Evolutionary conservation across 2,329 filamentous ascomycete genomes (phyloP), one percentile per base, ranked within the genome.

Genomic region (Acrodontium crateriforme): DNA sequence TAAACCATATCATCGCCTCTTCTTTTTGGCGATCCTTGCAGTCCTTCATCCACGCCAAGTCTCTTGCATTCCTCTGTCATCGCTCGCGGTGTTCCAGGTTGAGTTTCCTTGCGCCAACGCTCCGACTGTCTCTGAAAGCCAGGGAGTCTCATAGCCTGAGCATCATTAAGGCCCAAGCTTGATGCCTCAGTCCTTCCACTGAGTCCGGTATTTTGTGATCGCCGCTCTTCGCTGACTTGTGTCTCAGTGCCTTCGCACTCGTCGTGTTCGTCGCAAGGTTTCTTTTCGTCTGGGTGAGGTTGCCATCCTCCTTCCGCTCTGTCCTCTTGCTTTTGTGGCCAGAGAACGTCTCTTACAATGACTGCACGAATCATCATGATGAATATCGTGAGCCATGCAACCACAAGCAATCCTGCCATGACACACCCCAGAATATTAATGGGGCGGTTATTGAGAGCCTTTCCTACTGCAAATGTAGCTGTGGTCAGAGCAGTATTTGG

Each of bases 261-360:
- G 9, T 23, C 11, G 15, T 18, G 13, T 10, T 24, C 21, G 25
- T 35, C 32, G 25, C 32, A 30, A 6, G 16, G 27, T n/a, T 16
- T 18, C 27, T 16, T 30, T n/a, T 33, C 34, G 6, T 28, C 26
- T 23, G 32, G 30, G 9, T 24, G 17, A 10, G 11, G 13, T 20
- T 32, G 40, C 53, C 71, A 75, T 1, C 70, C 69, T 23, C 71
- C 71, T 40, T 74, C 71, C 16, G 69, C 65, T 28, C 67, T 59
- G 50, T 75, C 71, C 43, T 74, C 69, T 17, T 77, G 74, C 47
- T 75, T 78, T 49, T 73, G 67, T 4, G 80, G 79, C 78, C 78
- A 85, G 2, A 87, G 53, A n/a, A 89, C 66, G 45, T 83, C 68
- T 38, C 62, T 71, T 15, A 63, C 56, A 31, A 67, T 52, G 8